These are phyloP conservation scores for Aspergillus oerlinghausenensis DNA, from an alignment of 2,329 filamentous ascomycete species.

Conservation along the genomic window DNA sequence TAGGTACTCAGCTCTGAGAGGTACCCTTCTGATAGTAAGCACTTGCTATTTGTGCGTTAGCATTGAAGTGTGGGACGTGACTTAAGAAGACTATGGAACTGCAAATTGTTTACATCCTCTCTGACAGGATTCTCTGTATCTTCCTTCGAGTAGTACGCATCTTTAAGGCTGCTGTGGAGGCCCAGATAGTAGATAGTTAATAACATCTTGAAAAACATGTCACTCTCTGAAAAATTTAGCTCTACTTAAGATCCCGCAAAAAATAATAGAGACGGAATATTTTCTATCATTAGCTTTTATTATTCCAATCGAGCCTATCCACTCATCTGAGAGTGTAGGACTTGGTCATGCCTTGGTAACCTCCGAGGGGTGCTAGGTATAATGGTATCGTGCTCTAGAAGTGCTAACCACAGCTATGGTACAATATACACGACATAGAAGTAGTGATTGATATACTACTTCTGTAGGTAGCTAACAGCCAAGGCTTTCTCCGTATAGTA, in stretches of 20 bases:
- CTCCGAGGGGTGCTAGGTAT: not conserved
- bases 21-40: not conserved
- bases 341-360: not conserved
- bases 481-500: not conserved
- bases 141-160: not conserved
- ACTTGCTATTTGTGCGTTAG: not conserved
- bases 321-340: not conserved
- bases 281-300: not conserved
- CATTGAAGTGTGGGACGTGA: not conserved
- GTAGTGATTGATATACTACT: not conserved
- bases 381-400: not conserved
- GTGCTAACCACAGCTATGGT: not conserved
- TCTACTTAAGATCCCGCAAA: not conserved
- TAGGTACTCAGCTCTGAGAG: not conserved
- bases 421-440: not conserved
- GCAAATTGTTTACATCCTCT: not conserved
- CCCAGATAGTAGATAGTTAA: not conserved
- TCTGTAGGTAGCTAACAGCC: not conserved
- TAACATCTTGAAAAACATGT: not conserved
- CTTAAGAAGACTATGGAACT: not conserved
- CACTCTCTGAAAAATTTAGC: not conserved
- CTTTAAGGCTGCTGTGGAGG: not conserved
- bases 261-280: not conserved
- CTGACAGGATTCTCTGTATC: not conserved
- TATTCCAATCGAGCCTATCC: not conserved